A percentile compares a stretch with the other conserved stretches of the same genome.
phyloP scores from a whole-genome alignment of 306 rosid genomes.

The Notholithocarpus densiflorus region DNA sequence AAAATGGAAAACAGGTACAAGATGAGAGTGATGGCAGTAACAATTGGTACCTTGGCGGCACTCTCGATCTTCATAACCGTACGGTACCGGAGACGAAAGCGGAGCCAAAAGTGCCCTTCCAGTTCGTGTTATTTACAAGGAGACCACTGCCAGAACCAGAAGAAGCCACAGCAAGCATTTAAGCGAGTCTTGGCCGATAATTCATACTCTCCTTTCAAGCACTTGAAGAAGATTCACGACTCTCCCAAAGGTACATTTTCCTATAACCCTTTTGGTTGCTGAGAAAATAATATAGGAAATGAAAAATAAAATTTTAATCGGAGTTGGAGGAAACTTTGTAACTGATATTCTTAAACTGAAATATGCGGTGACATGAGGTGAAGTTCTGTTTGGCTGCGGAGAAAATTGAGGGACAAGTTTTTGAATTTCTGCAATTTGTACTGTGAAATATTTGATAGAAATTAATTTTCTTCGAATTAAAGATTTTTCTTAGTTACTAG shows the following conservation, averaged over 20 bases:
- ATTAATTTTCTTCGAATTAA: neutral
- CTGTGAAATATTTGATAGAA: neutral
- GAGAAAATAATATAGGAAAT: neutral
- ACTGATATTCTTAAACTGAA: neutral
- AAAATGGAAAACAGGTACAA: conserved; percentile 38
- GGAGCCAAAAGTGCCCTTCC: conserved; percentile 24
- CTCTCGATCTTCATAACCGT: conserved; percentile 50
- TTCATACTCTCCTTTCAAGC: conserved; percentile 68
- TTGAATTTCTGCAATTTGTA: neutral
- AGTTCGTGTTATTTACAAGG: conserved; percentile 59
- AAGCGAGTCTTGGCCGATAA: conserved; percentile 78
- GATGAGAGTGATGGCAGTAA: conserved; percentile 36
- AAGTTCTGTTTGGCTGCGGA: neutral
- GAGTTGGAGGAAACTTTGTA: neutral
- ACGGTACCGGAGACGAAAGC: conserved; percentile 37
- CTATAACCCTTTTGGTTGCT: neutral
- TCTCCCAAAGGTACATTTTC: conserved; percentile 34
- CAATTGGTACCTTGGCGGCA: conserved; percentile 50
- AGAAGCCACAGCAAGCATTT: conserved; percentile 65
- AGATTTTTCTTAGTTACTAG: neutral
- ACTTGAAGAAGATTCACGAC: conserved; percentile 37
- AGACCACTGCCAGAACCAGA: conserved; percentile 21
- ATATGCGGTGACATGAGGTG: neutral
- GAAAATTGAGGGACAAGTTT: neutral
- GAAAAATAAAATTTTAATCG: neutral